phyloP scores from a whole-genome alignment of 768 basidiomycete genomes.

The Porpolomopsis calyptriformis region DNA sequence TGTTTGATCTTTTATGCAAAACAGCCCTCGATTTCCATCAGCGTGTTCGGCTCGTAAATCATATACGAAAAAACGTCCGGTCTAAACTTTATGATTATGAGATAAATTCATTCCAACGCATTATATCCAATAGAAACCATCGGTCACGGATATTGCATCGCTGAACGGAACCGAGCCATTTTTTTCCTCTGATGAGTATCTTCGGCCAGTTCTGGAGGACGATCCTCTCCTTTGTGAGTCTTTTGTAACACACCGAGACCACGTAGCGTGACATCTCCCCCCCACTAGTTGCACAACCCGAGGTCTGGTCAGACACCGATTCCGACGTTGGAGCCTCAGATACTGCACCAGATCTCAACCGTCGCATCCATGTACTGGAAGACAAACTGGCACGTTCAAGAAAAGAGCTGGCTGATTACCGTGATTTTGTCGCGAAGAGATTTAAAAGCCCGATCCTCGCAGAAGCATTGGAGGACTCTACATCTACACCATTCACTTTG shows the following conservation, averaged over 20 bases:
- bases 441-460: constrained; percentile 37
- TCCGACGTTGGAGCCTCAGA: constrained; percentile 24
- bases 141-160: constrained; percentile 31
- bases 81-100: neutral
- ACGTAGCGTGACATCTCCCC: neutral
- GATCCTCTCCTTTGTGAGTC: constrained; percentile 82
- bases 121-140: constrained; percentile 35
- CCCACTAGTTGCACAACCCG: constrained; percentile 47
- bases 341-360: constrained; percentile 20
- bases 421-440: constrained; percentile 41
- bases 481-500: constrained; percentile 15
- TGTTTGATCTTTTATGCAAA: constrained; percentile 5
- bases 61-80: constrained; percentile 67
- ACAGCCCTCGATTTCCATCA: constrained; percentile 70
- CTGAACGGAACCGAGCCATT: constrained; percentile 52
- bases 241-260: neutral
- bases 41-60: constrained; percentile 77
- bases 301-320: constrained; percentile 70
- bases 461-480: constrained; percentile 30
- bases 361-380: constrained; percentile 50
- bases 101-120: neutral
- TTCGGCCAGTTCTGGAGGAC: constrained; percentile 73
- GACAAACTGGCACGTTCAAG: constrained; percentile 48
- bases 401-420: constrained; percentile 54
- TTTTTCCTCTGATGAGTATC: constrained; percentile 66